Evolutionary conservation across 257 asterid genomes (phyloP), one percentile per base, ranked within the genome.

Genomic region (Linderniella brevidens): DNA sequence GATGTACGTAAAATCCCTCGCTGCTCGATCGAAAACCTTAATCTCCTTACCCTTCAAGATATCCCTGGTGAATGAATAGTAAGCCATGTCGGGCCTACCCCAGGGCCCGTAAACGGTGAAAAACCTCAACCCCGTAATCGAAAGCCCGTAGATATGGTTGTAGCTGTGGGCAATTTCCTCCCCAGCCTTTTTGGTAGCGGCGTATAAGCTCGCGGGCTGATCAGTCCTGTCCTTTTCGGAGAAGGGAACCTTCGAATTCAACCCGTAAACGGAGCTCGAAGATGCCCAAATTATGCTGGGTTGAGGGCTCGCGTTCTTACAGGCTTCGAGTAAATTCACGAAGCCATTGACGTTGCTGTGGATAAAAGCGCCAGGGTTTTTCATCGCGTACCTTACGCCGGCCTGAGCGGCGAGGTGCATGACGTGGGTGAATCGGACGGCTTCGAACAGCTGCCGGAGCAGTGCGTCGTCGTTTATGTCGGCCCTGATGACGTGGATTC

Each of bases 391-490:
- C 49, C 49, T 3, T 10, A 44, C 49, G 13, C 49, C 49, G 17
- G 49, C 49, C 49, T 44, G 49, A 17, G 49, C 49, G 11, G 49
- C 49, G 19, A 44, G 17, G 9, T 44, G 49, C 49, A 44, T 44
- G 19, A 44, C 49, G 17, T 44, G 17, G 11, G 17, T 44, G 49
- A 44, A 44, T 10, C 17, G 49, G 17, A 15, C 49, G 17, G 17
- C 18, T 10, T 44, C 17, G 49, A 44, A 44, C 17, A 44, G 49
- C 49, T 44, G 15, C 3, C 17, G 2, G 17, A 44, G 17, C 49
- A 44, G 19, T 1, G 6, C 49, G 17, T 10, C 49, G 49, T 44
- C 17, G 49, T 44, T 44, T 9, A 44, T 44, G 17, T 44, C 49
- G 13, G 19, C 49, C 13, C 18, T 19, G 17, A 44, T 15, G 49